Conservation (phyloP, 179 eudicot genomes). For the Amaranthus tricolor region DNA sequence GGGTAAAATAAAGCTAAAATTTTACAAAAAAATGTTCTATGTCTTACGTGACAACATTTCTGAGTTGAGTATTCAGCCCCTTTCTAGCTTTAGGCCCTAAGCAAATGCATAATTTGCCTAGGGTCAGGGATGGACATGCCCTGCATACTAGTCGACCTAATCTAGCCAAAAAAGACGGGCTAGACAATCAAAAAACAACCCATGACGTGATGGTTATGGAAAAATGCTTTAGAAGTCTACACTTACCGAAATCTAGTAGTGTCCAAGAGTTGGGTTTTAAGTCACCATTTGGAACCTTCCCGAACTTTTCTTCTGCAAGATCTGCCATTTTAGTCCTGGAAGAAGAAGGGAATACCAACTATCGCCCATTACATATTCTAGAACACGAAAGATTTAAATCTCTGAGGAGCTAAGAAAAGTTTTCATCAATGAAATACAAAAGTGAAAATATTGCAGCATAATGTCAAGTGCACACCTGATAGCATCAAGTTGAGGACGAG, state of each 20-base stretch:
- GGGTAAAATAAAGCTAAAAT: too few species aligned
- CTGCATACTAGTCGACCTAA: background rate
- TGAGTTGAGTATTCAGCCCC: too few species aligned
- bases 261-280: constrained; percentile 92
- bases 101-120: too few species aligned
- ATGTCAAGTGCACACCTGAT: constrained; percentile 46
- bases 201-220: background rate
- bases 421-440: background rate
- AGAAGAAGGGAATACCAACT: constrained; percentile 5
- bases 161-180: background rate
- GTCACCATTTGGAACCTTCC: constrained; percentile 71
- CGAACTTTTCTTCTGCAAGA: constrained; percentile 75
- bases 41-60: too few species aligned
- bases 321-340: constrained; percentile 73
- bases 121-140: too few species aligned
- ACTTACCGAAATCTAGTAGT: constrained; percentile 82
- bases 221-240: background rate
- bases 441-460: background rate
- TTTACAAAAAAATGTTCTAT: too few species aligned
- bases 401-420: background rate
- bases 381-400: background rate
- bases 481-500: constrained; percentile 87
- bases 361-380: background rate
- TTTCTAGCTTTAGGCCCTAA: too few species aligned
- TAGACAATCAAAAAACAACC: background rate